These are phyloP conservation scores for Suhomyces anneliseae DNA, from an alignment of 1,139 yeast genomes.

Conservation along the genomic window DNA sequence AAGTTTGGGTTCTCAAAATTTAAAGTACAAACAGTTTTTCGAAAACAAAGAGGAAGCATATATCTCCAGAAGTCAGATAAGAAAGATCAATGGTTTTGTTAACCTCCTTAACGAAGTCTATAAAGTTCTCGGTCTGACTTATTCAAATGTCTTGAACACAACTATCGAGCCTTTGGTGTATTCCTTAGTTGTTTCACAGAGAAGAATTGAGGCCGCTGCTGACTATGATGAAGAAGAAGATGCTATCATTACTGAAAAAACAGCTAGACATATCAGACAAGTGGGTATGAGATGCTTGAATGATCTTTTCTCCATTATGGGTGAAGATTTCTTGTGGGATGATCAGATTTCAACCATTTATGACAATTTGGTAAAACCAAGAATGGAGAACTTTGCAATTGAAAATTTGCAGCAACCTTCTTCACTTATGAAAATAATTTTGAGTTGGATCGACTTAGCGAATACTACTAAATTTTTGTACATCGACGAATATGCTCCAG, in stretches of 20 bases:
- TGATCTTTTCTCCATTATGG: constrained; percentile 50
- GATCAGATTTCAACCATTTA: constrained; percentile 53
- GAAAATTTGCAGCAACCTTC: constrained; percentile 87
- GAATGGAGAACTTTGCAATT: constrained; percentile 63
- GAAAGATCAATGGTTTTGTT: constrained; percentile 69
- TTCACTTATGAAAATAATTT: constrained; percentile 66
- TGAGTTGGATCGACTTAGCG: constrained; percentile 58
- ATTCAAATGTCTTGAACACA: constrained; percentile 48
- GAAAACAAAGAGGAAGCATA: constrained; percentile 17
- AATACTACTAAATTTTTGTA: constrained; percentile 54
- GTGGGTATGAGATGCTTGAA: constrained; percentile 59
- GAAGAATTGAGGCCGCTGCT: constrained; percentile 30
- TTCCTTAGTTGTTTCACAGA: constrained; percentile 57
- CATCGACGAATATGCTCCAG: constrained; percentile 57
- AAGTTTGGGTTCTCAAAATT: constrained; percentile 57
- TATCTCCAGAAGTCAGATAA: constrained; percentile 31
- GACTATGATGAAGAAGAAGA: constrained; percentile 20
- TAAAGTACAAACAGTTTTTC: constrained; percentile 44
- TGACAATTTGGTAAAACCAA: constrained; percentile 57
- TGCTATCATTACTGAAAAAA: constrained; percentile 33
- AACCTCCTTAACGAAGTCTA: constrained; percentile 66
- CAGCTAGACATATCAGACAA: constrained; percentile 59
- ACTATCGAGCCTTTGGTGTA: constrained; percentile 63
- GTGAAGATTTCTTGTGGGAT: constrained; percentile 56
- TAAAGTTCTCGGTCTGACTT: constrained; percentile 61